phyloP scores from a whole-genome alignment of 306 rosid genomes.

The Vigna radiata region DNA sequence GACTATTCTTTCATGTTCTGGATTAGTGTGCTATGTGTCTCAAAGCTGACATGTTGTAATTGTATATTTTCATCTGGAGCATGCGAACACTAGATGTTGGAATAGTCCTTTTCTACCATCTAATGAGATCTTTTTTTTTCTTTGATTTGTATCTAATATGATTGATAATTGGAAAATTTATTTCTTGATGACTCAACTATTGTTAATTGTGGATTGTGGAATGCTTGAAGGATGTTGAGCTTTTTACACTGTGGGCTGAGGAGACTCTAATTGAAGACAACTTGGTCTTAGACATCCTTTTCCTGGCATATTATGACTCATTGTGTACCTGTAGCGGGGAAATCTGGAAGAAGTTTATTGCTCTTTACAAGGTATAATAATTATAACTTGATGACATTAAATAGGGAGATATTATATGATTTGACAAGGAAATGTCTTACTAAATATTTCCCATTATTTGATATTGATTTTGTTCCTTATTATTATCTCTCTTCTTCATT shows the following conservation, averaged over 20 bases:
- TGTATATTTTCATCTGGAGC: conserved; percentile 28
- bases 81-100: conserved; percentile 36
- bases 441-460: no score
- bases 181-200: conserved; percentile 38
- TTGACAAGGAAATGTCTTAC: no score
- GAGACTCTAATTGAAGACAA: conserved; percentile 90
- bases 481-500: no score
- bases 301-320: conserved; percentile 83
- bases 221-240: conserved; percentile 82
- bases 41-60: conserved; percentile 28
- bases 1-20: conserved; percentile 23
- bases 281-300: conserved; percentile 89
- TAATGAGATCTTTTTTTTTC: conserved; percentile 15
- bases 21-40: conserved; percentile 29
- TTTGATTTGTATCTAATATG: conserved; percentile 32
- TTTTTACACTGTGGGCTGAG: conserved; percentile 94
- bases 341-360: conserved; percentile 75
- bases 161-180: conserved; percentile 23
- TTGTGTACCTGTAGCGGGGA: conserved; percentile 72
- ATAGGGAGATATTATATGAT: no score
- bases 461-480: no score
- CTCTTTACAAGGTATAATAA: conserved; percentile 70
- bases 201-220: conserved; percentile 44
- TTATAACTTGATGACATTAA: no score
- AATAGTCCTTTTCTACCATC: not conserved